Percentiles rank a stretch among this genome's conserved stretches.
Evolutionary conservation across 2,329 filamentous ascomycete species (phyloP).

Genomic region (Mycocentrospora acerina): DNA sequence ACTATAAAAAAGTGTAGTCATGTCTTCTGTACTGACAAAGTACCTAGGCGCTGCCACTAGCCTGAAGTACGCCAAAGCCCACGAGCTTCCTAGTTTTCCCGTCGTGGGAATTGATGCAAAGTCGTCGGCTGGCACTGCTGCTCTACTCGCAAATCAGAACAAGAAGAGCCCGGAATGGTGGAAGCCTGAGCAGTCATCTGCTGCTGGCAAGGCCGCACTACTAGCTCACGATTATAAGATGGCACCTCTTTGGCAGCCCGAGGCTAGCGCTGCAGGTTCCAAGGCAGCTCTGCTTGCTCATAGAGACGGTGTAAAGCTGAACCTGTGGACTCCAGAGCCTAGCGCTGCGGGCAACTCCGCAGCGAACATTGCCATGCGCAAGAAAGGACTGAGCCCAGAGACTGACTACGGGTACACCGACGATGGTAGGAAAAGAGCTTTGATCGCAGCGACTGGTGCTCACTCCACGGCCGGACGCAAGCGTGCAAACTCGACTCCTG

Average conservation of each 20-base stretch:
- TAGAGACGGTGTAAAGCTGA: slow-evolving; percentile 54
- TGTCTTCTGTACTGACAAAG: slow-evolving; percentile 8
- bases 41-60: slow-evolving; percentile 59
- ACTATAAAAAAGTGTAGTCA: too few species aligned
- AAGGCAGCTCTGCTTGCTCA: slow-evolving; percentile 73
- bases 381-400: slow-evolving; percentile 49
- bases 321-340: slow-evolving; percentile 54
- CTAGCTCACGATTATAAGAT: slow-evolving; percentile 62
- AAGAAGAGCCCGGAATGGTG: slow-evolving; percentile 66
- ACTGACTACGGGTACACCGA: slow-evolving; percentile 50
- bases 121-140: slow-evolving; percentile 71
- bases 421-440: slow-evolving; percentile 63
- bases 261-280: slow-evolving; percentile 65
- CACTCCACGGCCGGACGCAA: slow-evolving; percentile 59
- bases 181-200: slow-evolving; percentile 61
- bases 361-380: slow-evolving; percentile 66
- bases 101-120: slow-evolving; percentile 61
- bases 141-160: slow-evolving; percentile 71
- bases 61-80: slow-evolving; percentile 70
- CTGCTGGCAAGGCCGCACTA: slow-evolving; percentile 61
- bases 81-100: slow-evolving; percentile 74
- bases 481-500: slow-evolving; percentile 63
- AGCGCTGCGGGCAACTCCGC: slow-evolving; percentile 64
- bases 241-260: slow-evolving; percentile 64
- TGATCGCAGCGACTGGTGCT: slow-evolving; percentile 77